Percentiles rank a stretch among this genome's conserved stretches.
These are phyloP conservation scores for Rhododendron ovatum DNA, from an alignment of 148 eudicot genomes.

Conservation along the genomic window DNA sequence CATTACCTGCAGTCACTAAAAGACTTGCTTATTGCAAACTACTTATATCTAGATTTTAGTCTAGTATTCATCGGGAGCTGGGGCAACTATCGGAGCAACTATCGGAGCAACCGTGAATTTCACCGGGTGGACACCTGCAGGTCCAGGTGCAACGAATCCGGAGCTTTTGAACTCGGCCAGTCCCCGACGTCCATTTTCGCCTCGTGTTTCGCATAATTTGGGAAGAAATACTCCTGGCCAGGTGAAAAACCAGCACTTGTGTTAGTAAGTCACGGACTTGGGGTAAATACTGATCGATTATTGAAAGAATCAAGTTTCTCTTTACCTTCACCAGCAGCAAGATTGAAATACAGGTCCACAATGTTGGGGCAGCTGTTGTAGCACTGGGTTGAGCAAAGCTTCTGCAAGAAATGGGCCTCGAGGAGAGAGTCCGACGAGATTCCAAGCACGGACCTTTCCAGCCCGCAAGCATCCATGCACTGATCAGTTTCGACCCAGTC, in stretches of 20 bases:
- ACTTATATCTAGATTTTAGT: neutral
- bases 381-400: conserved; percentile 65
- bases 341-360: conserved; percentile 71
- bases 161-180: conserved; percentile 56
- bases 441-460: conserved; percentile 48
- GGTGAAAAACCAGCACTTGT: neutral
- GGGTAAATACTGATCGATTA: neutral
- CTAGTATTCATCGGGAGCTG: neutral
- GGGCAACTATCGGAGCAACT: conserved; percentile 25
- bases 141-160: conserved; percentile 38
- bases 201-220: conserved; percentile 41
- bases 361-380: conserved; percentile 57
- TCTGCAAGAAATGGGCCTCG: conserved; percentile 43
- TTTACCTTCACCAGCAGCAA: conserved; percentile 78
- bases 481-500: conserved; percentile 47
- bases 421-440: conserved; percentile 75
- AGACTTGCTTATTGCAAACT: neutral
- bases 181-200: conserved; percentile 35
- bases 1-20: neutral
- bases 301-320: neutral
- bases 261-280: neutral
- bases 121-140: neutral
- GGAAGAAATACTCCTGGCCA: conserved; percentile 59
- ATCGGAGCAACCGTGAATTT: conserved; percentile 3
- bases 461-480: conserved; percentile 57